Conservation (phyloP, 257 asterid genomes). For the Salvia splendens region DNA sequence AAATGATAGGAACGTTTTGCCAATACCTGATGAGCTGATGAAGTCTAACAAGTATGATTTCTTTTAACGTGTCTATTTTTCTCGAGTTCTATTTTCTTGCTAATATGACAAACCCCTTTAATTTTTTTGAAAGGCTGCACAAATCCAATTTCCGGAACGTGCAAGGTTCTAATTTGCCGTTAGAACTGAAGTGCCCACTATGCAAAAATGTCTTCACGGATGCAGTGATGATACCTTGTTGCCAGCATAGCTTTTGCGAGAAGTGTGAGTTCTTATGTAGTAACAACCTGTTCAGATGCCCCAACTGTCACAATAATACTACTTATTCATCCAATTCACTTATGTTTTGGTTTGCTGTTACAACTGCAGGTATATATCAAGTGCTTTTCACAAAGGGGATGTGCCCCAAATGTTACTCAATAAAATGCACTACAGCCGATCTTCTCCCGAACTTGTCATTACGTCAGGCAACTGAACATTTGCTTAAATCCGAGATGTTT, state of each 20-base stretch:
- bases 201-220: constrained; percentile 77
- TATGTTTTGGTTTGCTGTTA: constrained; percentile 9
- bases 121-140: constrained; percentile 38
- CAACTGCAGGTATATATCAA: constrained; percentile 60
- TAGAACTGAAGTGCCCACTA: constrained; percentile 71
- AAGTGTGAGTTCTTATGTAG: constrained; percentile 65
- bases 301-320: not conserved
- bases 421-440: constrained; percentile 58
- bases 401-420: constrained; percentile 88
- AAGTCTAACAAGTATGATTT: constrained; percentile 49
- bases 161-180: constrained; percentile 47
- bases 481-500: constrained; percentile 63
- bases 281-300: constrained; percentile 22
- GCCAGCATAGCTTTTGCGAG: constrained; percentile 93
- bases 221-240: constrained; percentile 96
- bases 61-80: constrained; percentile 23
- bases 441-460: constrained; percentile 84
- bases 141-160: constrained; percentile 38
- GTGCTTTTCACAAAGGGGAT: constrained; percentile 62
- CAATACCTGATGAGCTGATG: constrained; percentile 39
- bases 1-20: constrained; percentile 37
- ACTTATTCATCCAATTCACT: constrained; percentile 15
- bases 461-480: constrained; percentile 71
- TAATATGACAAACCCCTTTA: constrained; percentile 35
- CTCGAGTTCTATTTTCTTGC: constrained; percentile 4